Conservation (phyloP, 1,284 basidiomycete genomes). For the Xerocomus cyaneibrunnescens region DNA sequence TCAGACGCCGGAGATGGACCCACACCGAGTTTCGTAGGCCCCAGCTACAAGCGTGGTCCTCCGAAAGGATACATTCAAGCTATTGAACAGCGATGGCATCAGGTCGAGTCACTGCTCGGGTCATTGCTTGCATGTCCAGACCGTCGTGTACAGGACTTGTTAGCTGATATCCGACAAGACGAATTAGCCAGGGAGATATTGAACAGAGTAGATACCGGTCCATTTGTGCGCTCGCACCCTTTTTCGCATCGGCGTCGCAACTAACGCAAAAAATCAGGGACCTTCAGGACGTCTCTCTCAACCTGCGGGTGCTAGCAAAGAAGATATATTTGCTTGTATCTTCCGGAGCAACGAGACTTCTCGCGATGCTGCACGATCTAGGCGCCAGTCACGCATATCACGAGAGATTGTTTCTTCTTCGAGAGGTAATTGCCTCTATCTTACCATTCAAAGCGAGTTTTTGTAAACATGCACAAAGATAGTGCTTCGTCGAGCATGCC, state of each 20-base stretch:
- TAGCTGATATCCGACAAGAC: slow-evolving; percentile 69
- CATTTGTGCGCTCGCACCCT: slow-evolving; percentile 51
- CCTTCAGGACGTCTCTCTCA: slow-evolving; percentile 57
- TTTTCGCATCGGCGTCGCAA: slow-evolving; percentile 1
- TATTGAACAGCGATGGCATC: slow-evolving; percentile 86
- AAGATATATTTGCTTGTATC: slow-evolving; percentile 71
- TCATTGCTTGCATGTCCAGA: slow-evolving; percentile 74
- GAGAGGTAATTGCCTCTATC: slow-evolving; percentile 45
- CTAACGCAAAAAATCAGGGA: slow-evolving; percentile 45
- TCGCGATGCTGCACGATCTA: slow-evolving; percentile 61
- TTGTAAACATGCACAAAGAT: slow-evolving; percentile 41
- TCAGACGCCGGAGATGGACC: background rate
- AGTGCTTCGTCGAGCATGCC: slow-evolving; percentile 60
- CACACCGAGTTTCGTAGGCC: slow-evolving; percentile 45
- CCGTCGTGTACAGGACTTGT: slow-evolving; percentile 63
- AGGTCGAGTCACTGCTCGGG: slow-evolving; percentile 82
- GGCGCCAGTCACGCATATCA: slow-evolving; percentile 70
- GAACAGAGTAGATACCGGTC: slow-evolving; percentile 68
- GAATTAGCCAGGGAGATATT: slow-evolving; percentile 71
- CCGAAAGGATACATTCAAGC: slow-evolving; percentile 90
- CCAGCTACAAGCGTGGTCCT: slow-evolving; percentile 82
- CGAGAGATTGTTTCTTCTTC: slow-evolving; percentile 72
- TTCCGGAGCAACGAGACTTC: slow-evolving; percentile 55
- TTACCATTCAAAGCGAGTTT: slow-evolving; percentile 1
- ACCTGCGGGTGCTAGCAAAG: slow-evolving; percentile 53